phyloP scores from a whole-genome alignment of 768 basidiomycete genomes.

The Kwoniella botswanensis region DNA sequence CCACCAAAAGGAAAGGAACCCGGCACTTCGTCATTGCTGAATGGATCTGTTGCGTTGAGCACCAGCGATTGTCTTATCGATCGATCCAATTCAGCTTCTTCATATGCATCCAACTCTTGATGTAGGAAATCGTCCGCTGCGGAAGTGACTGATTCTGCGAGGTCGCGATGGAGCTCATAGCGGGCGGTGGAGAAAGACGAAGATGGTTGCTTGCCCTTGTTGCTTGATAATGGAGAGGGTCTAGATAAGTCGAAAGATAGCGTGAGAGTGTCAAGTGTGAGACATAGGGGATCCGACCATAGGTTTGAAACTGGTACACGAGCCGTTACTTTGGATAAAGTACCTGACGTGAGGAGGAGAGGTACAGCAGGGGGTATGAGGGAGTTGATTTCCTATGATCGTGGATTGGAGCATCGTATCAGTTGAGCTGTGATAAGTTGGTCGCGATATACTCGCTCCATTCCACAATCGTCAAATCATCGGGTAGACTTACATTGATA shows the following conservation, averaged over 20 bases:
- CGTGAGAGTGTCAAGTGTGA: slow-evolving; percentile 47
- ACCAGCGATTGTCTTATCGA: slow-evolving; percentile 67
- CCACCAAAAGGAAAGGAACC: slow-evolving; percentile 40
- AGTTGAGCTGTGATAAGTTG: background rate
- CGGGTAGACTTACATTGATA: slow-evolving; percentile 65
- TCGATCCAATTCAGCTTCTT: slow-evolving; percentile 72
- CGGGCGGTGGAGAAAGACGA: background rate
- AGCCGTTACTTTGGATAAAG: slow-evolving; percentile 74
- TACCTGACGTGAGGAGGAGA: slow-evolving; percentile 71
- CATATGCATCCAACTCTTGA: slow-evolving; percentile 73
- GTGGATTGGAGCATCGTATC: background rate
- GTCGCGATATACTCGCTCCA: no score
- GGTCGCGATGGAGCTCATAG: slow-evolving; percentile 56
- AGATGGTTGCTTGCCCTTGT: slow-evolving; percentile 31
- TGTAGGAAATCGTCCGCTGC: slow-evolving; percentile 86
- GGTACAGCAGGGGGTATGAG: slow-evolving; percentile 68
- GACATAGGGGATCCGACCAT: slow-evolving; percentile 47
- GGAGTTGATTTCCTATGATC: slow-evolving; percentile 74
- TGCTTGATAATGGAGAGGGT: slow-evolving; percentile 54
- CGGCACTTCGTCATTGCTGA: slow-evolving; percentile 40
- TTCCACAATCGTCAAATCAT: background rate
- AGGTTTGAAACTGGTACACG: slow-evolving; percentile 66
- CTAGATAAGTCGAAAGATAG: slow-evolving; percentile 40
- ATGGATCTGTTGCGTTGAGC: slow-evolving; percentile 42
- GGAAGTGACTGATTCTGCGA: slow-evolving; percentile 80